Evolutionary conservation across 1,284 basidiomycete genomes (phyloP).

Genomic region (Apiotrichum brassicae): DNA sequence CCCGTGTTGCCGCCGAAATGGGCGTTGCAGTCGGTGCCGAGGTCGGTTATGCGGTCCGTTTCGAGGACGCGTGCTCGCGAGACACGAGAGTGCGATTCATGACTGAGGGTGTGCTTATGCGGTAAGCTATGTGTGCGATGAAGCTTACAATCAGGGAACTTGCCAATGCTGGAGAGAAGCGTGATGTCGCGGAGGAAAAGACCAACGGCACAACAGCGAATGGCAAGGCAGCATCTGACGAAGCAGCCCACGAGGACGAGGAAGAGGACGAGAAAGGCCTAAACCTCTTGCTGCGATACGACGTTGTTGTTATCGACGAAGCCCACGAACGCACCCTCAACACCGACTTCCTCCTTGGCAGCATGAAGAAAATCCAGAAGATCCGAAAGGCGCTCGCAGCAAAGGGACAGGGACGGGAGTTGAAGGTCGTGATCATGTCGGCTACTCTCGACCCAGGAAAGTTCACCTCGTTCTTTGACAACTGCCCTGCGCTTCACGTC

Average conservation of each 20-base stretch:
- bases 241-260: too few species aligned
- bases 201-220: too few species aligned
- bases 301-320: constrained; percentile 89
- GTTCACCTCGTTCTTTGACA: constrained; percentile 80
- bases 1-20: constrained; percentile 81
- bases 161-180: constrained; percentile 15
- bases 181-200: not conserved
- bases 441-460: constrained; percentile 93
- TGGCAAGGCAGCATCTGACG: not conserved
- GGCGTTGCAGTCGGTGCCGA: constrained; percentile 60
- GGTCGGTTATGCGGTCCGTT: constrained; percentile 93
- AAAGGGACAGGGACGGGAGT: constrained; percentile 43
- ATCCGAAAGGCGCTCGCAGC: constrained; percentile 54
- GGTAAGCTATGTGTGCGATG: constrained; percentile 32
- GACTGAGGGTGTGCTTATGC: constrained; percentile 93
- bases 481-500: constrained; percentile 79
- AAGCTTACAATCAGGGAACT: constrained; percentile 18
- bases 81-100: constrained; percentile 81
- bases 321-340: constrained; percentile 93
- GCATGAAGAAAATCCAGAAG: constrained; percentile 77
- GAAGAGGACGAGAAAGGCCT: constrained; percentile 14
- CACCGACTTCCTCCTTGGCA: constrained; percentile 89
- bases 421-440: constrained; percentile 95
- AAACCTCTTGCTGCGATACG: constrained; percentile 69
- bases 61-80: constrained; percentile 70